These are phyloP conservation scores for Ocimum tenuiflorum DNA, from an alignment of 257 asterid genomes.

Conservation along the genomic window DNA sequence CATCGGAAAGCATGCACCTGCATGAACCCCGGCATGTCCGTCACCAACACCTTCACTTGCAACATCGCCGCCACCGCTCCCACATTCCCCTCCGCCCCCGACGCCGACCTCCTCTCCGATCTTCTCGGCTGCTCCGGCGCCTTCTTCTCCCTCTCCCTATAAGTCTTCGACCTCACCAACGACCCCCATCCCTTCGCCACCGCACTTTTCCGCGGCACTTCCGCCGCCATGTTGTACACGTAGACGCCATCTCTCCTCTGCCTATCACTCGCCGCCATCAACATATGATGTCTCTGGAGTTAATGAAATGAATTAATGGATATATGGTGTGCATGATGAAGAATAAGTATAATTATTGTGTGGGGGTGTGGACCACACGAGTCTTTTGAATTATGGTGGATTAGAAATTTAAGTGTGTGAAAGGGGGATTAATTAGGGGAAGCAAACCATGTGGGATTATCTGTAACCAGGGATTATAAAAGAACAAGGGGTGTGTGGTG, in stretches of 20 bases:
- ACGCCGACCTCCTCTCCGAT: slow-evolving; percentile 41
- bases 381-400: slow-evolving; percentile 11
- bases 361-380: not conserved
- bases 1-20: slow-evolving; percentile 63
- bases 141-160: slow-evolving; percentile 27
- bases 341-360: not conserved
- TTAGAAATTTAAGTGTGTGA: slow-evolving; percentile 16
- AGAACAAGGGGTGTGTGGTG: slow-evolving; percentile 15
- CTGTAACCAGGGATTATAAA: slow-evolving; percentile 27
- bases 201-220: slow-evolving; percentile 22
- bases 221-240: slow-evolving; percentile 40
- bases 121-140: slow-evolving; percentile 25
- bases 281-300: not conserved
- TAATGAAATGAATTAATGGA: not conserved
- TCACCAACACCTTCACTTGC: slow-evolving; percentile 52
- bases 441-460: slow-evolving; percentile 64
- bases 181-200: slow-evolving; percentile 31
- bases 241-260: slow-evolving; percentile 39
- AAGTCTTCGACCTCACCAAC: slow-evolving; percentile 50
- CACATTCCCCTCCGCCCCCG: slow-evolving; percentile 36
- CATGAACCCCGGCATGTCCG: slow-evolving; percentile 74
- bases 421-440: slow-evolving; percentile 13
- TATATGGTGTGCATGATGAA: not conserved
- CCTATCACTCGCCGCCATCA: slow-evolving; percentile 30
- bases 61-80: slow-evolving; percentile 40